These are phyloP conservation scores for Porphyrellus cyaneotinctus DNA, from an alignment of 768 basidiomycete genomes.

Conservation along the genomic window DNA sequence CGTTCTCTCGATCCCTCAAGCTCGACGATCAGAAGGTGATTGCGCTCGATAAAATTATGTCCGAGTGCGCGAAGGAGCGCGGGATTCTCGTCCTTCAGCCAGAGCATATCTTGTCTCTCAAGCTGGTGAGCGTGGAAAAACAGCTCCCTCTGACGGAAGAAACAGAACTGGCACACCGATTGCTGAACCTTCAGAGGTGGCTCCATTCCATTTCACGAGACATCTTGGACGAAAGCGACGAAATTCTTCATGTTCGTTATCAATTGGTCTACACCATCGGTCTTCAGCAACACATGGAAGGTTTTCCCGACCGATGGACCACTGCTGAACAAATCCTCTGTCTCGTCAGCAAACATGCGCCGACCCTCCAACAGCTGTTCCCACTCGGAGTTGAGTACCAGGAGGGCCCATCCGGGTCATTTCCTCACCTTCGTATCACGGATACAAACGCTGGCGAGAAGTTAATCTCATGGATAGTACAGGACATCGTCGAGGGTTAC, in stretches of 20 bases:
- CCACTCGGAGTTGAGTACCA: conserved; percentile 20
- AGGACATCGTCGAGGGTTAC: conserved; percentile 11
- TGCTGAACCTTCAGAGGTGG: conserved; percentile 30
- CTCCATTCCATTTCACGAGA: conserved; percentile 26
- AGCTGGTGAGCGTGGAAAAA: conserved; percentile 43
- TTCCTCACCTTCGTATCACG: conserved; percentile 25
- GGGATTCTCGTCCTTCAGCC: conserved; percentile 51
- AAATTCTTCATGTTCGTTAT: conserved; percentile 33
- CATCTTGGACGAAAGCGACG: conserved; percentile 32
- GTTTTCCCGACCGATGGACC: conserved; percentile 35
- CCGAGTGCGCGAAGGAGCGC: conserved; percentile 34
- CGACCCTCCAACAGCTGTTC: conserved; percentile 1
- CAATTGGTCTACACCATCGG: conserved; percentile 39
- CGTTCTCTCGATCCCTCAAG: conserved; percentile 43
- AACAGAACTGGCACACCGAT: neutral
- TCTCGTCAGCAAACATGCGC: conserved; percentile 21
- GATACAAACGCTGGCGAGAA: conserved; percentile 6
- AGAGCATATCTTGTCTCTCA: conserved; percentile 51
- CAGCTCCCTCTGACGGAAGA: conserved; percentile 8
- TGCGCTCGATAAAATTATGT: conserved; percentile 31
- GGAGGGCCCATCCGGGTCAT: conserved; percentile 11
- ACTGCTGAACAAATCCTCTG: conserved; percentile 29
- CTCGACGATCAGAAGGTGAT: conserved; percentile 15
- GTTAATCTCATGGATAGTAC: conserved; percentile 11
- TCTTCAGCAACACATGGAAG: conserved; percentile 24